Conservation (phyloP, 148 eudicot genomes). For the Arbutus unedo region DNA sequence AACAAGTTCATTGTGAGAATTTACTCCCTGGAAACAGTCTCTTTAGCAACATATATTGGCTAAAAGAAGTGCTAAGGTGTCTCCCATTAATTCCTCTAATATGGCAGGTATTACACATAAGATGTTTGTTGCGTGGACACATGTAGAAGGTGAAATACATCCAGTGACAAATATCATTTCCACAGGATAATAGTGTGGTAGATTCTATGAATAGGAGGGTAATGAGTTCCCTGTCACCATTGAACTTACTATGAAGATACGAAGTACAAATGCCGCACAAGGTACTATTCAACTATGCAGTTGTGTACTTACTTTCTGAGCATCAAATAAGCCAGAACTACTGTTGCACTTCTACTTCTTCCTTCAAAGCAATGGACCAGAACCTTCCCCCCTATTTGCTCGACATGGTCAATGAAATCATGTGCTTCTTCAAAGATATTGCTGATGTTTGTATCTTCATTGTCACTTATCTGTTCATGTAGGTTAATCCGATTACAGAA, state of each 20-base stretch:
- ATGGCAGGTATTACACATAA: too few relatives aligned
- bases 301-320: slow-evolving; percentile 72
- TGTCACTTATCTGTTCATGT: slow-evolving; percentile 67
- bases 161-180: not conserved
- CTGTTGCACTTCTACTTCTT: slow-evolving; percentile 92
- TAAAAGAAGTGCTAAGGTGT: not conserved
- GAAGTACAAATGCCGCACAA: not conserved
- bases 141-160: not conserved
- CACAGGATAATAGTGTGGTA: not conserved
- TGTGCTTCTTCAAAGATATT: slow-evolving; percentile 80
- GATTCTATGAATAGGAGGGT: not conserved
- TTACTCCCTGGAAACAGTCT: not conserved
- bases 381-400: slow-evolving; percentile 73
- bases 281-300: not conserved
- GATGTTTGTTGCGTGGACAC: not conserved
- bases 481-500: not conserved
- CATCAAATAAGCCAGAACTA: slow-evolving; percentile 87
- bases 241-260: not conserved
- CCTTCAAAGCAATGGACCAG: slow-evolving; percentile 99
- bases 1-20: not conserved
- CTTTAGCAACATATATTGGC: too few relatives aligned
- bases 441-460: slow-evolving; percentile 82
- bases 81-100: too few relatives aligned
- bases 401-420: slow-evolving; percentile 67
- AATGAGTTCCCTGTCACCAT: not conserved